Conservation (phyloP, 176 grass and related monocot species). For the Avena sativa region DNA sequence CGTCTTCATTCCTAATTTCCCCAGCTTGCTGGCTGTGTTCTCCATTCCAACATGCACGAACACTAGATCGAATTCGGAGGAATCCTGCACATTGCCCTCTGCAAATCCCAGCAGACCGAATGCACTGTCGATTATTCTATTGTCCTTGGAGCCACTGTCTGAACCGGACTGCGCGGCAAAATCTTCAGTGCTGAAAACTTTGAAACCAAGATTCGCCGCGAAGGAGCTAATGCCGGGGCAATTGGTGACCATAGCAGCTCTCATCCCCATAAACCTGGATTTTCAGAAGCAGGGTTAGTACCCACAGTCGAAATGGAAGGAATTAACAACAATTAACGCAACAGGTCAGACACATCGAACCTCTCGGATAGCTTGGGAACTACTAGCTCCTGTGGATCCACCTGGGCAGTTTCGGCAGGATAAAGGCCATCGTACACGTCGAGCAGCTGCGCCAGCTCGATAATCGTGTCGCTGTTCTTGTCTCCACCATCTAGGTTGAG, state of each 20-base stretch:
- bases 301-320: background rate
- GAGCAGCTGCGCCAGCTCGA: constrained; percentile 82
- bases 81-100: constrained; percentile 58
- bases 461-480: constrained; percentile 49
- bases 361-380: constrained; percentile 77
- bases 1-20: constrained; percentile 52
- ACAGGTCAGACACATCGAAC: constrained; percentile 29
- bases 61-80: constrained; percentile 77
- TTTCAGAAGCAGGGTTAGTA: constrained; percentile 19
- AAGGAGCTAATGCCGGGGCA: constrained; percentile 59
- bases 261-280: constrained; percentile 86
- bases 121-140: constrained; percentile 39
- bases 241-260: constrained; percentile 73
- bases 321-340: too few relatives aligned
- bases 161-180: constrained; percentile 30
- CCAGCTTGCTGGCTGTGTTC: constrained; percentile 54
- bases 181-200: constrained; percentile 55
- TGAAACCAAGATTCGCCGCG: constrained; percentile 57
- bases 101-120: constrained; percentile 68
- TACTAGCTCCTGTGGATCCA: constrained; percentile 47
- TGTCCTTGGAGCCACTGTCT: constrained; percentile 10
- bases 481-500: constrained; percentile 49
- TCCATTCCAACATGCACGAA: constrained; percentile 72
- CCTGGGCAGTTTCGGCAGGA: constrained; percentile 5
- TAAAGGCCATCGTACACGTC: constrained; percentile 76